Conservation (phyloP, 2,329 filamentous ascomycete genomes). For the Alternaria arbusti region DNA sequence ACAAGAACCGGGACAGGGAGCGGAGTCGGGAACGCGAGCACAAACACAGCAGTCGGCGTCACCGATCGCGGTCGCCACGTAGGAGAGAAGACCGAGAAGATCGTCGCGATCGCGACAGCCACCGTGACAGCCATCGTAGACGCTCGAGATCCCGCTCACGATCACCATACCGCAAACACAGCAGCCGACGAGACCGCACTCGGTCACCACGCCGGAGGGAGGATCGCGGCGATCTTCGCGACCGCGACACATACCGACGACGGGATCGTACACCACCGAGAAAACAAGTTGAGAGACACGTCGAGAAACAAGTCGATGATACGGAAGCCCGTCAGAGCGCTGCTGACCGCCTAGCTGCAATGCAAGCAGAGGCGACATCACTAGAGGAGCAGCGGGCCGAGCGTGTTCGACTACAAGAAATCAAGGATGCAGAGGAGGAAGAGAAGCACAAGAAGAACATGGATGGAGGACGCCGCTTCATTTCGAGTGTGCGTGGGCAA, state of each 20-base stretch:
- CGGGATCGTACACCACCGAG: slow-evolving; percentile 29
- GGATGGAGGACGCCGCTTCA: slow-evolving; percentile 35
- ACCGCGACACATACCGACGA: slow-evolving; percentile 25
- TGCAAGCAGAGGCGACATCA: slow-evolving; percentile 43
- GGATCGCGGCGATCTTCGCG: slow-evolving; percentile 17
- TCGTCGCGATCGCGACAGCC: slow-evolving; percentile 22
- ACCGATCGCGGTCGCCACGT: slow-evolving; percentile 46
- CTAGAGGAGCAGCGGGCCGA: slow-evolving; percentile 43
- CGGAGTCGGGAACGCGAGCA: slow-evolving; percentile 26
- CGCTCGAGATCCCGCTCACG: slow-evolving; percentile 26
- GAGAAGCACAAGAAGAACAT: slow-evolving; percentile 29
- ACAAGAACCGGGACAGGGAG: slow-evolving; percentile 46
- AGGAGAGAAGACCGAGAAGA: slow-evolving; percentile 32
- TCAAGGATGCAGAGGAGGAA: slow-evolving; percentile 43
- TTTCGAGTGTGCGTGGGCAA: slow-evolving; percentile 30
- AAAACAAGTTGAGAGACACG: background rate
- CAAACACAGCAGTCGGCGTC: slow-evolving; percentile 37
- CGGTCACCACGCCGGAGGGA: slow-evolving; percentile 30
- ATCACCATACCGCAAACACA: slow-evolving; percentile 15
- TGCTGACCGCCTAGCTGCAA: slow-evolving; percentile 41
- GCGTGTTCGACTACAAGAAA: slow-evolving; percentile 39
- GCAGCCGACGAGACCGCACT: slow-evolving; percentile 14
- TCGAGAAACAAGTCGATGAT: slow-evolving; percentile 3
- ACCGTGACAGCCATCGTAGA: slow-evolving; percentile 26
- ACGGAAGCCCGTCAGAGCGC: slow-evolving; percentile 20